These are phyloP conservation scores for Phycomyces nitens DNA, from an alignment of 192 early-diverging fungal genomes.

Conservation along the genomic window DNA sequence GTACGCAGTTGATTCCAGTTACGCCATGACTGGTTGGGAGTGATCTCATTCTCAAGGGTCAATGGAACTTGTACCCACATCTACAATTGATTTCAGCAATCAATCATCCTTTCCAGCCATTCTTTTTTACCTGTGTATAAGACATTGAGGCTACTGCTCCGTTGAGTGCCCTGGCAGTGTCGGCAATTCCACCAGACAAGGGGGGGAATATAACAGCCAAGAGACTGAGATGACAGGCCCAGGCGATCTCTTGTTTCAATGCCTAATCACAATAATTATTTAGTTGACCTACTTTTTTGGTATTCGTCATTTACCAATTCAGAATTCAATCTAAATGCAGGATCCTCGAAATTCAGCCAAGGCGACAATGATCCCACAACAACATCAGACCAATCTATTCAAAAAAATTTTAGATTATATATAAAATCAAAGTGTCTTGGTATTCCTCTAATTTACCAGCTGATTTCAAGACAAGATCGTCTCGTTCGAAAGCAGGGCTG, in stretches of 20 bases:
- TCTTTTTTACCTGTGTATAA: slow-evolving; percentile 28
- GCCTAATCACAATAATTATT: slow-evolving; percentile 29
- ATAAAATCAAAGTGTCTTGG: slow-evolving; percentile 1
- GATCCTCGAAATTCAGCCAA: slow-evolving; percentile 54
- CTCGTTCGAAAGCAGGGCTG: slow-evolving; percentile 35
- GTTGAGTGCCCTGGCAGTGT: slow-evolving; percentile 56
- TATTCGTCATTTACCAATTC: slow-evolving; percentile 47
- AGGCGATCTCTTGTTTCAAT: slow-evolving; percentile 60
- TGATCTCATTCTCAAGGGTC: slow-evolving; percentile 14
- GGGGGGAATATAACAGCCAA: slow-evolving; percentile 53
- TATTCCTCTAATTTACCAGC: slow-evolving; percentile 28
- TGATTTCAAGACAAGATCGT: slow-evolving; percentile 46
- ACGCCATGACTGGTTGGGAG: slow-evolving; percentile 53
- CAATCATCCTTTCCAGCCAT: too few relatives aligned
- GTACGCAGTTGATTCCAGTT: slow-evolving; percentile 77
- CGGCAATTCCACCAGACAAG: slow-evolving; percentile 35
- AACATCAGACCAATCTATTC: slow-evolving; percentile 27
- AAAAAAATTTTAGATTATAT: neutral
- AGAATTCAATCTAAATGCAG: slow-evolving; percentile 47
- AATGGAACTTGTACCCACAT: slow-evolving; percentile 53
- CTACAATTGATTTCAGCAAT: too few relatives aligned
- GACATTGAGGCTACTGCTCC: slow-evolving; percentile 34
- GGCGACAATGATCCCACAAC: slow-evolving; percentile 47
- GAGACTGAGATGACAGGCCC: slow-evolving; percentile 69
- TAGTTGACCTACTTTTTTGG: neutral